These are phyloP conservation scores for Phytophthora pisi DNA, from an alignment of 352 stramenopile genomes.

Conservation along the genomic window DNA sequence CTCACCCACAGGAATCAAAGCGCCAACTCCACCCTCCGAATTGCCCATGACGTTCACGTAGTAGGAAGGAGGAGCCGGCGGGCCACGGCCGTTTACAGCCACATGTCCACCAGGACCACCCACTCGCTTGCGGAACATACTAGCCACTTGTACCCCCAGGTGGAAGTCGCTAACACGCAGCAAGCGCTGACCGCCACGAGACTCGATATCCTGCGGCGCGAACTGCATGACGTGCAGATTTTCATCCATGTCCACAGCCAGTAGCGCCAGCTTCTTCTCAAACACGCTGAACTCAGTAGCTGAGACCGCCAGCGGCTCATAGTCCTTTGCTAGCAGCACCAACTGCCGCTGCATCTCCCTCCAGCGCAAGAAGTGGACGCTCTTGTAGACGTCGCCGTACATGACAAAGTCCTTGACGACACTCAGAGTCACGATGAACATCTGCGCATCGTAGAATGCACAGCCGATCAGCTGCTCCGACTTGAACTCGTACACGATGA, in stretches of 20 bases:
- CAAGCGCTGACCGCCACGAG: slow-evolving; percentile 79
- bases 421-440: slow-evolving; percentile 85
- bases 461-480: slow-evolving; percentile 86
- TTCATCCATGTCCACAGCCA: slow-evolving; percentile 83
- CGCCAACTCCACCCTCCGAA: slow-evolving; percentile 77
- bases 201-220: slow-evolving; percentile 84
- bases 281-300: slow-evolving; percentile 86
- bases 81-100: slow-evolving; percentile 21
- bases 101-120: slow-evolving; percentile 10
- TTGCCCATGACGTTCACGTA: slow-evolving; percentile 85
- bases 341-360: slow-evolving; percentile 84
- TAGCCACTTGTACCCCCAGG: slow-evolving; percentile 76
- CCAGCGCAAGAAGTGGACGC: slow-evolving; percentile 88
- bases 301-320: slow-evolving; percentile 79
- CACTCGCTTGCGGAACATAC: slow-evolving; percentile 82
- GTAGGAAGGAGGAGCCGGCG: slow-evolving; percentile 19
- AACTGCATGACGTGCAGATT: slow-evolving; percentile 91
- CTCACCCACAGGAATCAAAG: slow-evolving; percentile 80
- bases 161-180: slow-evolving; percentile 86
- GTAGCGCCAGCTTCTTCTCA: slow-evolving; percentile 71
- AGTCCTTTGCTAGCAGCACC: slow-evolving; percentile 85
- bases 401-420: slow-evolving; percentile 88
- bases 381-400: slow-evolving; percentile 91
- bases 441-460: slow-evolving; percentile 88
- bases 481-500: slow-evolving; percentile 92